These are phyloP conservation scores for Houttuynia cordata DNA, from an alignment of 164 flowering plant species.

Conservation along the genomic window DNA sequence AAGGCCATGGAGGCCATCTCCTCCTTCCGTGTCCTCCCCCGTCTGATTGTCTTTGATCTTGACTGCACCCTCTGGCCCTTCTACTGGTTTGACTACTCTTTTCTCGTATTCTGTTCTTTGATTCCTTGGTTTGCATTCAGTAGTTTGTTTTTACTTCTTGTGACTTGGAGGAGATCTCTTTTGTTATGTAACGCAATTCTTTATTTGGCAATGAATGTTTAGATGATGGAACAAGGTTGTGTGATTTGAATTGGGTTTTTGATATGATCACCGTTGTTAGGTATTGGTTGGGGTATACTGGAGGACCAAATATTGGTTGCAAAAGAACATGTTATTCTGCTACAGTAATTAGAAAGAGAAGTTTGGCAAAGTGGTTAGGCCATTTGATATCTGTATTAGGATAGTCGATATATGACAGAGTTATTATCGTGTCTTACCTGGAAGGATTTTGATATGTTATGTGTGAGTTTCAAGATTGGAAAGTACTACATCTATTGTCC, in stretches of 20 bases:
- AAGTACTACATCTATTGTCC: too few species aligned
- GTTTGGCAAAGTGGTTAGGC: too few species aligned
- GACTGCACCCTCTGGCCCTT: conserved; percentile 99
- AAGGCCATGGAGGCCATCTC: conserved; percentile 79
- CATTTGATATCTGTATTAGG: too few species aligned
- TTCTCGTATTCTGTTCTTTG: not conserved
- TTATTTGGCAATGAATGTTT: not conserved
- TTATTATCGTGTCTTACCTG: too few species aligned
- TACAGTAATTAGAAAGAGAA: too few species aligned
- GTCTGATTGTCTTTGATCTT: conserved; percentile 91
- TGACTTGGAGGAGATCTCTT: not conserved
- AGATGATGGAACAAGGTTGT: not conserved
- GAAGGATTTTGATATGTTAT: too few species aligned
- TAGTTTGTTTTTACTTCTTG: too few species aligned
- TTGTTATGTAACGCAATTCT: not conserved
- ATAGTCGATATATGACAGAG: too few species aligned
- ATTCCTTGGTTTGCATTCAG: too few species aligned
- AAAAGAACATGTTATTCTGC: not conserved
- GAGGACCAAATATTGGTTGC: too few species aligned
- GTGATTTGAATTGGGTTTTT: not conserved
- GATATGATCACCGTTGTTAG: not conserved
- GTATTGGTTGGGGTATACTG: not conserved
- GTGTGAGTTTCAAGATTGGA: too few species aligned
- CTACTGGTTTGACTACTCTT: conserved; percentile 47
- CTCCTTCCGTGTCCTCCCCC: conserved; percentile 55